A percentile compares a stretch with the other conserved stretches of the same genome.
These are phyloP conservation scores for Penicillium cataractarum DNA, from an alignment of 495 filamentous ascomycete genomes.

Conservation along the genomic window DNA sequence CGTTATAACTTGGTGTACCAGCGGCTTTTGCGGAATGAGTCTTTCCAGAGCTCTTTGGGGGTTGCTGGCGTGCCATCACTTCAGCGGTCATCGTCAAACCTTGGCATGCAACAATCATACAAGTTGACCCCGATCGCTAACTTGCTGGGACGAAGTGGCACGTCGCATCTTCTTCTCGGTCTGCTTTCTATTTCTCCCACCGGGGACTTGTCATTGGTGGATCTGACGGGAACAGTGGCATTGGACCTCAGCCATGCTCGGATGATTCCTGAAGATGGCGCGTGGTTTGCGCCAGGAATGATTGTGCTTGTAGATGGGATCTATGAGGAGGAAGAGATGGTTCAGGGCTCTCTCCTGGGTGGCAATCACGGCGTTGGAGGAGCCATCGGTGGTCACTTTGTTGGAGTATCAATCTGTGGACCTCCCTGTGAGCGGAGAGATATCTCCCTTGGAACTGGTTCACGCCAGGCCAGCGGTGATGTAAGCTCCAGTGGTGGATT, in stretches of 20 bases:
- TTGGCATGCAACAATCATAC: slow-evolving; percentile 64
- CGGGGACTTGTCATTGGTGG: slow-evolving; percentile 78
- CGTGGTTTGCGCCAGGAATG: slow-evolving; percentile 93
- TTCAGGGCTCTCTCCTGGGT: slow-evolving; percentile 65
- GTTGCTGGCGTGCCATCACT: slow-evolving; percentile 47
- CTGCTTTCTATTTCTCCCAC: slow-evolving; percentile 80
- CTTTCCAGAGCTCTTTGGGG: slow-evolving; percentile 78
- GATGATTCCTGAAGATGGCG: slow-evolving; percentile 79
- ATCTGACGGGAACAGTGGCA: slow-evolving; percentile 83
- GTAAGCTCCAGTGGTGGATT: slow-evolving; percentile 73
- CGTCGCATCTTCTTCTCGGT: slow-evolving; percentile 83
- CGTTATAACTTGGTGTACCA: slow-evolving; percentile 90
- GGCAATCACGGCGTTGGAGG: slow-evolving; percentile 82
- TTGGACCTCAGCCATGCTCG: slow-evolving; percentile 82
- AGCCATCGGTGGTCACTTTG: slow-evolving; percentile 84
- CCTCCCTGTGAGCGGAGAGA: slow-evolving; percentile 87
- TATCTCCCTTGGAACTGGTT: slow-evolving; percentile 72
- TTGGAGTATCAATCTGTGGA: slow-evolving; percentile 85
- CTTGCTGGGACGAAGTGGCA: slow-evolving; percentile 84
- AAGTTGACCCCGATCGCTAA: slow-evolving; percentile 94
- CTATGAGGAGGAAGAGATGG: slow-evolving; percentile 87
- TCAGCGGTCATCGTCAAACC: slow-evolving; percentile 59
- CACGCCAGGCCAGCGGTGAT: slow-evolving; percentile 54
- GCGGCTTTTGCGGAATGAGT: slow-evolving; percentile 86
- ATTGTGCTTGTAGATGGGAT: slow-evolving; percentile 91